Evolutionary conservation across 1,139 yeast species (phyloP), one percentile per base, ranked within the genome.

Genomic region (Saccharomyces hybrid): DNA sequence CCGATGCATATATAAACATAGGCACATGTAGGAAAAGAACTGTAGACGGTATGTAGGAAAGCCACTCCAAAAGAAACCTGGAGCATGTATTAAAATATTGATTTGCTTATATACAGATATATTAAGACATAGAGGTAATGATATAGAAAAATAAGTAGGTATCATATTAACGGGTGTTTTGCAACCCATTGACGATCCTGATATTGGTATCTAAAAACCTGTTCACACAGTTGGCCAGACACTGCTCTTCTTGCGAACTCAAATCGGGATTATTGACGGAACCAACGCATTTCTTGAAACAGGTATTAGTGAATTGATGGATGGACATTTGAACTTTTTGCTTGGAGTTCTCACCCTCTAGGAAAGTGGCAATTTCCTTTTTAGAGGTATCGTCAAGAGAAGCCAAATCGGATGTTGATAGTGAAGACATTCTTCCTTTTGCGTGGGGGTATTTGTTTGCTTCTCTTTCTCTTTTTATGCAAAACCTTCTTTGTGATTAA

Each of bases 121-220:
- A 31, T 27, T 19, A 32, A n/a, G 23, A 34, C 27, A 29, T 9
- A 2, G 25, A 31, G 8, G 3, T 5, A 29, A 41, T 31, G 26
- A 16, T 11, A 4, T 44, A 9, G n/a, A 27, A 29, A 29, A 19
- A 19, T 38, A 11, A 9, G 16, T 16, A 13, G 9, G 34, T 28
- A n/a, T 27, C 23, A 34, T 47, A 19, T 61, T 58, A 64, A 52
- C 67, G 68, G 31, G 63, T 57, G 48, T 61, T 61, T 58, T 70
- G 72, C 46, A 70, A 53, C 48, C 82, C 75, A 64, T 86, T 84
- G 26, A 90, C 96, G 49, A 91, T 86, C 72, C 84, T 82, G 68
- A 88, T 86, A 71, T 90, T 90, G 49, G 95, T 86, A 69, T 91
- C 97, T 64, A 91, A 77, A 70, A 86, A 91, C 62, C 96, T 75